phyloP scores from a whole-genome alignment of 2,329 filamentous ascomycete genomes.

The Xylariaceae sp. region DNA sequence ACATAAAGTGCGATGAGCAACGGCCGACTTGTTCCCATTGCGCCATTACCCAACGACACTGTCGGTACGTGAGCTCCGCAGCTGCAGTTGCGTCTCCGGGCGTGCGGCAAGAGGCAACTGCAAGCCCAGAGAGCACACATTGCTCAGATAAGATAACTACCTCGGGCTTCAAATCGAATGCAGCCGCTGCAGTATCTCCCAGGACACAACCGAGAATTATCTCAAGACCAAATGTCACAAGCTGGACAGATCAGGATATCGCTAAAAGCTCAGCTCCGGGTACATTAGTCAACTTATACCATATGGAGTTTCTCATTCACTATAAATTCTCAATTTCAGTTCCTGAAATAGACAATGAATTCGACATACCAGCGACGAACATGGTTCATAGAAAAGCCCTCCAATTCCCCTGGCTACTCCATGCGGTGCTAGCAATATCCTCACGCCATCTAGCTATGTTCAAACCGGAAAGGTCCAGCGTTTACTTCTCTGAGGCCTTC shows the following conservation, averaged over 20 bases:
- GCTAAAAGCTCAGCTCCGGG: constrained; percentile 6
- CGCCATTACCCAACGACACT: constrained; percentile 36
- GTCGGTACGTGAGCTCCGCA: constrained; percentile 29
- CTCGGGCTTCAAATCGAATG: neutral
- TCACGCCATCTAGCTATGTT: constrained; percentile 43
- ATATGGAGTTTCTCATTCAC: constrained; percentile 46
- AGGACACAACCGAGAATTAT: neutral
- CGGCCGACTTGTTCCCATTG: constrained; percentile 39
- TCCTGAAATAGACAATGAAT: constrained; percentile 25
- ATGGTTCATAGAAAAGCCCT: constrained; percentile 34
- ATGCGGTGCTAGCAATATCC: constrained; percentile 46
- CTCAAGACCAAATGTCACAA: neutral
- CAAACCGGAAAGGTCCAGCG: constrained; percentile 30
- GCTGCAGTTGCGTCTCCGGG: neutral
- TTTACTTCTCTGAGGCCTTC: constrained; percentile 35
- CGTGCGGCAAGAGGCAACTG: constrained; percentile 2
- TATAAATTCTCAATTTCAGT: constrained; percentile 37
- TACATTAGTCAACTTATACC: constrained; percentile 39
- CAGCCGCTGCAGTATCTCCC: neutral
- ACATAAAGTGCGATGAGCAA: constrained; percentile 43
- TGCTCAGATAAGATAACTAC: neutral
- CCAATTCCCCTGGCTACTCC: constrained; percentile 43
- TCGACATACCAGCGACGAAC: constrained; percentile 22
- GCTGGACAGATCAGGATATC: neutral
- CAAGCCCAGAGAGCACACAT: neutral